These are phyloP conservation scores for Fusarium nelsonii DNA, from an alignment of 2,329 filamentous ascomycete genomes.

Conservation along the genomic window DNA sequence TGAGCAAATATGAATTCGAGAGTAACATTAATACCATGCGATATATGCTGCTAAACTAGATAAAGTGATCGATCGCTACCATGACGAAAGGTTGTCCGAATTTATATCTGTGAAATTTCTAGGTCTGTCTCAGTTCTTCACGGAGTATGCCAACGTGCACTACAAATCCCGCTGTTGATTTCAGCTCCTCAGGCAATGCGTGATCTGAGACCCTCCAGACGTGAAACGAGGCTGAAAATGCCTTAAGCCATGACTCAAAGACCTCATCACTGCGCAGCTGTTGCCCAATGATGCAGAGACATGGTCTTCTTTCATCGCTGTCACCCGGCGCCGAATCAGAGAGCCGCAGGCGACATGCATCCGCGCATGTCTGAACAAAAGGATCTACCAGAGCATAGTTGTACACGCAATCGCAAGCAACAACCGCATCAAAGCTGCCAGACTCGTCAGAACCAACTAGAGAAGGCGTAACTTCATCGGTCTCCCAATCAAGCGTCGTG, in stretches of 20 bases:
- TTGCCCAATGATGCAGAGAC: constrained; percentile 86
- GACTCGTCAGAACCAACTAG: constrained; percentile 54
- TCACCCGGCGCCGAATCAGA: constrained; percentile 27
- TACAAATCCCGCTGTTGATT: constrained; percentile 78
- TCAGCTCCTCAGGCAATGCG: constrained; percentile 69
- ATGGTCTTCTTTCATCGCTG: constrained; percentile 56
- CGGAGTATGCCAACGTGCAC: constrained; percentile 81
- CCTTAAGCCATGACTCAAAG: constrained; percentile 82
- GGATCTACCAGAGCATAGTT: constrained; percentile 88
- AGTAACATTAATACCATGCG: constrained; percentile 6
- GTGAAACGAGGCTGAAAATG: constrained; percentile 74
- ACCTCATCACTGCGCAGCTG: constrained; percentile 88
- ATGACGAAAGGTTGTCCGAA: not conserved
- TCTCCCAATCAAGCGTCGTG: constrained; percentile 85
- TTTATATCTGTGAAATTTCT: not conserved
- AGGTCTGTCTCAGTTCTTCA: constrained; percentile 22
- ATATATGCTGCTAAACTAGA: not conserved
- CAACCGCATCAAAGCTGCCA: constrained; percentile 74
- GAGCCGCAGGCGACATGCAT: constrained; percentile 73
- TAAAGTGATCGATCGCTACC: not conserved
- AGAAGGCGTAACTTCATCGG: constrained; percentile 62
- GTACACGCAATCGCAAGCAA: constrained; percentile 96
- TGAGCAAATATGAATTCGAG: constrained; percentile 21
- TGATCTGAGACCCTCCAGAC: constrained; percentile 82
- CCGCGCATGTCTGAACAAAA: constrained; percentile 83